phyloP scores from a whole-genome alignment of 1,284 basidiomycete genomes.

The Rhodotorula sp. region DNA sequence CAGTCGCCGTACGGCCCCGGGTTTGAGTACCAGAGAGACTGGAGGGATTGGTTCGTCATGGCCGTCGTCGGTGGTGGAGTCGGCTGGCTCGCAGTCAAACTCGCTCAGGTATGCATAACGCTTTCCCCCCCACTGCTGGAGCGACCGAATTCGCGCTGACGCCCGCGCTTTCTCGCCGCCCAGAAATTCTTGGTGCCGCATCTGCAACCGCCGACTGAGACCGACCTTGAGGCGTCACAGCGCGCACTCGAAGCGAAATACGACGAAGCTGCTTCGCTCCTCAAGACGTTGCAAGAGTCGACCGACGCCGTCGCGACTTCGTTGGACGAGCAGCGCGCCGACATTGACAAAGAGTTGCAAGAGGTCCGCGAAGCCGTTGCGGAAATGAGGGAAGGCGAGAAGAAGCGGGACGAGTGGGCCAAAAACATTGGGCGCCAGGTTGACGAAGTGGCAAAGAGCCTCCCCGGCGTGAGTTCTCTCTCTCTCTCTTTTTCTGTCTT shows the following conservation, averaged over 20 bases:
- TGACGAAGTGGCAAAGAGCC: slow-evolving; percentile 81
- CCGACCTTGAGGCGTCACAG: slow-evolving; percentile 85
- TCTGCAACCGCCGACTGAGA: slow-evolving; percentile 80
- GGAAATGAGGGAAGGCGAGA: slow-evolving; percentile 75
- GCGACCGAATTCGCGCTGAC: background rate
- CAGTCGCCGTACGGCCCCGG: slow-evolving; percentile 3
- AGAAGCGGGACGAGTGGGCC: slow-evolving; percentile 74
- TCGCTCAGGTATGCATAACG: slow-evolving; percentile 68
- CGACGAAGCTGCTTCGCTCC: slow-evolving; percentile 73
- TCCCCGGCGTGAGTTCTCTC: slow-evolving; percentile 68
- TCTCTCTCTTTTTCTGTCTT: background rate
- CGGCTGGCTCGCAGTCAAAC: slow-evolving; percentile 78
- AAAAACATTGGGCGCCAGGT: slow-evolving; percentile 80
- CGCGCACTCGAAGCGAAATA: slow-evolving; percentile 84
- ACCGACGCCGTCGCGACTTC: slow-evolving; percentile 73
- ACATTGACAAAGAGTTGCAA: slow-evolving; percentile 77
- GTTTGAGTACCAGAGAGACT: slow-evolving; percentile 63
- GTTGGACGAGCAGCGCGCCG: slow-evolving; percentile 67
- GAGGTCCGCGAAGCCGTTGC: slow-evolving; percentile 72
- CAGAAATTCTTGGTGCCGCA: slow-evolving; percentile 92
- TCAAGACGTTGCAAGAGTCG: slow-evolving; percentile 56
- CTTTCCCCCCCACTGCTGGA: background rate
- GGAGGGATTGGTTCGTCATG: slow-evolving; percentile 96
- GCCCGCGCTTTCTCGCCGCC: background rate
- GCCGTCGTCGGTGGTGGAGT: slow-evolving; percentile 85